Evolutionary conservation across 352 stramenopile genomes (phyloP).

Genomic region (Phytophthora boehmeriae): DNA sequence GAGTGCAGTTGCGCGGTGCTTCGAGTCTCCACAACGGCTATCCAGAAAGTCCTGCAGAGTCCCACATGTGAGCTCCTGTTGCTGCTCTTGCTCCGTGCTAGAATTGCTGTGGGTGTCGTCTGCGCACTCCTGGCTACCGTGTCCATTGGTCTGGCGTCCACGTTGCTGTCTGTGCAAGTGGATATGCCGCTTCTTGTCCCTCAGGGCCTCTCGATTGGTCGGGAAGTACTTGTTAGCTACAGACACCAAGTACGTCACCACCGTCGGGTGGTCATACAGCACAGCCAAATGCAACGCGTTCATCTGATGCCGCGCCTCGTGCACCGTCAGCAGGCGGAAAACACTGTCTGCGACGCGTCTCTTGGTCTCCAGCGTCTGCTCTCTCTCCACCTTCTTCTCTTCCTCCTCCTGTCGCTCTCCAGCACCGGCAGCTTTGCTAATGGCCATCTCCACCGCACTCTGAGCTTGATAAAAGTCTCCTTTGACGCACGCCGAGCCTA

Average conservation of each 20-base stretch:
- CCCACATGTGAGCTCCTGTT: slow-evolving; percentile 14
- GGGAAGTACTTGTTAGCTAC: slow-evolving; percentile 54
- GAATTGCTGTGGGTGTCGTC: slow-evolving; percentile 31
- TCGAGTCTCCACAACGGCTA: slow-evolving; percentile 61
- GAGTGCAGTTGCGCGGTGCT: slow-evolving; percentile 71
- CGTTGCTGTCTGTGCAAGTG: slow-evolving; percentile 5
- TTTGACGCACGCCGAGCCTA: slow-evolving; percentile 77
- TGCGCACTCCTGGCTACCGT: slow-evolving; percentile 9
- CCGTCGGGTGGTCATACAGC: slow-evolving; percentile 74
- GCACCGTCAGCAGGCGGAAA: slow-evolving; percentile 62
- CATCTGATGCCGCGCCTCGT: slow-evolving; percentile 78
- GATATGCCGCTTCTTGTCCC: slow-evolving; percentile 22
- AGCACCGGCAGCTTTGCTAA: slow-evolving; percentile 36
- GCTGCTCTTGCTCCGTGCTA: slow-evolving; percentile 19
- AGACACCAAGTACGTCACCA: slow-evolving; percentile 63
- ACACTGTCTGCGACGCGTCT: slow-evolving; percentile 37
- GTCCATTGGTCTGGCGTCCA: slow-evolving; percentile 16
- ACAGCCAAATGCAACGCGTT: slow-evolving; percentile 73
- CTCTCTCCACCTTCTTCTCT: slow-evolving; percentile 20
- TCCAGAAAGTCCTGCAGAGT: slow-evolving; percentile 59
- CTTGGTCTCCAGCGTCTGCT: slow-evolving; percentile 2
- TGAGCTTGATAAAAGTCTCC: slow-evolving; percentile 78
- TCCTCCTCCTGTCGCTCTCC: slow-evolving; percentile 30
- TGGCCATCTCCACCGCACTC: slow-evolving; percentile 62
- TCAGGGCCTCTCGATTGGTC: slow-evolving; percentile 8